phyloP scores from a whole-genome alignment of 2,329 filamentous ascomycete species.

The Sporothrix brunneoviolacea region DNA sequence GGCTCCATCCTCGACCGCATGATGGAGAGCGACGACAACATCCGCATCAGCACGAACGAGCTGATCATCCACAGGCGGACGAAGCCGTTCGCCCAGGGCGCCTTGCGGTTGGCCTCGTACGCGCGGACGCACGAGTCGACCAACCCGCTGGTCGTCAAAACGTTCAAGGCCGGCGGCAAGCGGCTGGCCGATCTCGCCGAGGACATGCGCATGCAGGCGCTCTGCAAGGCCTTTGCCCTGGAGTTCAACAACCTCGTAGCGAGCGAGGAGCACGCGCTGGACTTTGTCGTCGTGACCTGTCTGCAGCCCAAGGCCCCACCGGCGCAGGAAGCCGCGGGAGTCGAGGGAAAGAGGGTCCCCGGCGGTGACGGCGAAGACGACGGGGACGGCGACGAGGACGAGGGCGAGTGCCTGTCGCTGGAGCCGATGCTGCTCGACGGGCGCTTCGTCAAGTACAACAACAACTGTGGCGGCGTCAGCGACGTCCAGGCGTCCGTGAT shows the following conservation, averaged over 20 bases:
- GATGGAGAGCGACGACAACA: constrained; percentile 30
- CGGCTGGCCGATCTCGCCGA: constrained; percentile 27
- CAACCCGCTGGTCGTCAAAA: constrained; percentile 30
- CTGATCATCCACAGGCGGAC: constrained; percentile 28
- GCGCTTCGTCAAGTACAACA: constrained; percentile 34
- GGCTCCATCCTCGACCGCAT: constrained; percentile 26
- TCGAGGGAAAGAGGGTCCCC: background rate
- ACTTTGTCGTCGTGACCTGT: constrained; percentile 30
- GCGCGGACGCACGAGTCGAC: constrained; percentile 25
- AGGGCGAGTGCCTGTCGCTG: constrained; percentile 24
- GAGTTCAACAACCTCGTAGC: constrained; percentile 31
- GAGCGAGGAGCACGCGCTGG: constrained; percentile 22
- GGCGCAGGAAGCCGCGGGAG: no score
- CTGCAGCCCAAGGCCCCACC: constrained; percentile 22
- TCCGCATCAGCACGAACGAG: constrained; percentile 27
- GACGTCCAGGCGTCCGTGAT: constrained; percentile 16
- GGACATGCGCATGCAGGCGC: constrained; percentile 33
- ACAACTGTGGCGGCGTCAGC: constrained; percentile 26
- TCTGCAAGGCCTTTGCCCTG: constrained; percentile 35
- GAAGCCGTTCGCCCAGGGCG: constrained; percentile 28
- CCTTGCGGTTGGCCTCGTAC: constrained; percentile 29
- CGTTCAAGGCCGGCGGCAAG: constrained; percentile 23
- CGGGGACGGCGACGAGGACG: background rate
- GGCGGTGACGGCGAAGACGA: no score
- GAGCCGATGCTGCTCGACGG: constrained; percentile 33